Evolutionary conservation across 306 rosid species (phyloP).

Genomic region (Coriaria nepalensis): DNA sequence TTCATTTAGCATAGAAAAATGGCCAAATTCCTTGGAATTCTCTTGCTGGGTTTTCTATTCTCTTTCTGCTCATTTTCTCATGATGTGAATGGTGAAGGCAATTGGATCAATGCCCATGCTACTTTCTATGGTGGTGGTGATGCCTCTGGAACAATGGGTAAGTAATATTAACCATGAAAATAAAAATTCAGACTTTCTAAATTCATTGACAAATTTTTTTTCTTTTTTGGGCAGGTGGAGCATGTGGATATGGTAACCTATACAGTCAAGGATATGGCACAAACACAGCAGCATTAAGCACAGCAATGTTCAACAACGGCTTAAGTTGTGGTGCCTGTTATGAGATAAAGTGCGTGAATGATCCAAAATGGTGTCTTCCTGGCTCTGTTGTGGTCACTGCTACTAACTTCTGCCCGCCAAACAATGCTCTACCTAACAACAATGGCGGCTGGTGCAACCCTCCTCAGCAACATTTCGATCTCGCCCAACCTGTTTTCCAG

Average conservation of each 20-base stretch:
- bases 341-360: constrained; percentile 48
- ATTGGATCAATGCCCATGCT: constrained; percentile 65
- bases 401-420: constrained; percentile 77
- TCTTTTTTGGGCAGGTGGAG: constrained; percentile 39
- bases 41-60: constrained; percentile 28
- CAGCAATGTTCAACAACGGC: constrained; percentile 61
- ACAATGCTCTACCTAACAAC: constrained; percentile 50
- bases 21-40: constrained; percentile 21
- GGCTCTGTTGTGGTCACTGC: constrained; percentile 50
- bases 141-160: constrained; percentile 85
- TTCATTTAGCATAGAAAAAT: constrained; percentile 17
- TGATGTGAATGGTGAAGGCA: constrained; percentile 16
- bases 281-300: constrained; percentile 66
- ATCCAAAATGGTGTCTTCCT: constrained; percentile 47
- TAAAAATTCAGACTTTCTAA: neutral
- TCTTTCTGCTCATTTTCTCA: constrained; percentile 13
- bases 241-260: constrained; percentile 71
- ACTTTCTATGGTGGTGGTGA: constrained; percentile 90
- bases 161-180: neutral
- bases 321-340: constrained; percentile 69
- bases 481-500: constrained; percentile 57
- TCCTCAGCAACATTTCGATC: constrained; percentile 72
- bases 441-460: constrained; percentile 88
- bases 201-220: neutral
- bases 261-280: constrained; percentile 71